Conservation (phyloP, 2,329 filamentous ascomycete genomes). For the Fusarium sambucinum region DNA sequence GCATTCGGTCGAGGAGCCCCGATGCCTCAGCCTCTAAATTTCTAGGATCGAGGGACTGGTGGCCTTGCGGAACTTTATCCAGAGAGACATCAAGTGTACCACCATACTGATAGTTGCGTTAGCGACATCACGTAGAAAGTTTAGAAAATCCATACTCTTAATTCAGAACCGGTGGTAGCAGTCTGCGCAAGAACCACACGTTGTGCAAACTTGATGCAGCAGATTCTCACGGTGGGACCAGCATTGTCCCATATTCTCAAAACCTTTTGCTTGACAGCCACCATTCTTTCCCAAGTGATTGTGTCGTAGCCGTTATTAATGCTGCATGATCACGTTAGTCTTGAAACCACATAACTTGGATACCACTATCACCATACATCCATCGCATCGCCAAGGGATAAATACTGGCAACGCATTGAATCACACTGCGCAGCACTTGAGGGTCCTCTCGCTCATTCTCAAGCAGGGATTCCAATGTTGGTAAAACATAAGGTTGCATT, state of each 20-base stretch:
- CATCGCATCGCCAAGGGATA: slow-evolving; percentile 93
- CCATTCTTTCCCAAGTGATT: slow-evolving; percentile 88
- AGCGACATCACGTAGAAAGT: slow-evolving; percentile 15
- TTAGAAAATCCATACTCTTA: slow-evolving; percentile 70
- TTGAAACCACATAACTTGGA: slow-evolving; percentile 28
- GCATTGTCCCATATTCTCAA: slow-evolving; percentile 88
- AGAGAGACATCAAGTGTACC: slow-evolving; percentile 81
- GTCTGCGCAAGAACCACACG: slow-evolving; percentile 93
- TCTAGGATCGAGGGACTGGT: slow-evolving; percentile 81
- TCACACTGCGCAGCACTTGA: slow-evolving; percentile 84
- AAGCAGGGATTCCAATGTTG: slow-evolving; percentile 77
- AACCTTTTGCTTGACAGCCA: slow-evolving; percentile 88
- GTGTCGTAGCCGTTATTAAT: slow-evolving; percentile 87
- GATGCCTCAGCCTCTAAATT: slow-evolving; percentile 93
- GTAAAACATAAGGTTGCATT: slow-evolving; percentile 80
- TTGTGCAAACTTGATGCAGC: slow-evolving; percentile 98
- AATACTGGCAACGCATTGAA: slow-evolving; percentile 90
- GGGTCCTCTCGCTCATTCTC: slow-evolving; percentile 81
- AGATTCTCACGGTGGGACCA: slow-evolving; percentile 81
- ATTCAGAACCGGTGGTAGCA: slow-evolving; percentile 82
- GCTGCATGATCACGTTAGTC: slow-evolving; percentile 63
- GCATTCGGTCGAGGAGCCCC: slow-evolving; percentile 88
- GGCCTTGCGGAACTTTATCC: slow-evolving; percentile 84
- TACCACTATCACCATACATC: slow-evolving; percentile 77
- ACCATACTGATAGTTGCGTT: slow-evolving; percentile 54